Evolutionary conservation across 768 basidiomycete genomes (phyloP), one percentile per base, ranked within the genome.

Genomic region (Mycena alexandri): DNA sequence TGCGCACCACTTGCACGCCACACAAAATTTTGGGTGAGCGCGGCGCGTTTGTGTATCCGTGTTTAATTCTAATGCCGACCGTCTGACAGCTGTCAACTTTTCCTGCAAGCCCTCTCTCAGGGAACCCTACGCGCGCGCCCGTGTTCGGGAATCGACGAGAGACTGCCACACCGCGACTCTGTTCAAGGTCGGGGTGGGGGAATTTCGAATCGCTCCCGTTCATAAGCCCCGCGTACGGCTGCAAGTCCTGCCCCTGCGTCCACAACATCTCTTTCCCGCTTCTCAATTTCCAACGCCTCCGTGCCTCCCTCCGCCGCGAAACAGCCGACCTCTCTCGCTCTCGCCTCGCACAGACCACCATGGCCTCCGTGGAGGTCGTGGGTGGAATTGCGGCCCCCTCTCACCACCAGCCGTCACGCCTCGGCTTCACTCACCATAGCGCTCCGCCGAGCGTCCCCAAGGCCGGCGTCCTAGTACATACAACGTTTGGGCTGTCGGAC

Each of bases 401-500:
- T 11, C 52, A 33, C 43, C 50, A 65, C 33, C 63, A 69, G 41
- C 65, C 64, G 47, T 73, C 36, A 53, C 80, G 85, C 16, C 79
- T 92, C 46, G 89, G 86, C 34, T 93, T 94, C 74, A 90, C 91
- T 3, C 85, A 87, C 34, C 89, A 92, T 75, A 85, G 91, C 16
- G 75, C 83, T 25, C 94, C 95, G 14, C 96, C 96, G 0, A 89
- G 90, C 73, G 89, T 96, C 12, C 87, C 90, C 0, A 83, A 87
- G 51, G 82, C 84, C 29, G 85, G 91, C 62, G 86, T 96, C 17
- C 83, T 98, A 24, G 89, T 98, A 8, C 94, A n/a, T n/a, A n/a
- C n/a, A n/a, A 96, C 75, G 92, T 98, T 5, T 94, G 92, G 84
- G 93, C 91, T n/a, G 93, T 95, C 2, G 94, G 89, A 3, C 77